A percentile compares a stretch with the other conserved stretches of the same genome.
phyloP scores from a whole-genome alignment of 768 basidiomycete species.

The Russula earlei region DNA sequence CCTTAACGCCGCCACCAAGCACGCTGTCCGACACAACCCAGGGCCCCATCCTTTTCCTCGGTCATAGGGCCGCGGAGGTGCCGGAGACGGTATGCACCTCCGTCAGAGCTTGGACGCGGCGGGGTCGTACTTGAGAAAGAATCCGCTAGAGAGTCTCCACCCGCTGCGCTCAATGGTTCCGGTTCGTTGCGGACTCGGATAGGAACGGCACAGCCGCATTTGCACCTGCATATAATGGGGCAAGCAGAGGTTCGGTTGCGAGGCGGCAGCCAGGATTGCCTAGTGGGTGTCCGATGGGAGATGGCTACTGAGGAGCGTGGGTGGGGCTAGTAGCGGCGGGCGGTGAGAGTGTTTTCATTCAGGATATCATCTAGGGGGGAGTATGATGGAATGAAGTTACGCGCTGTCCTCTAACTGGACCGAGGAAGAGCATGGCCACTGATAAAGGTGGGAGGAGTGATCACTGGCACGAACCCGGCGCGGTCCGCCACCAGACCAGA shows the following conservation, averaged over 20 bases:
- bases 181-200: slow-evolving; percentile 68
- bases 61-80: slow-evolving; percentile 65
- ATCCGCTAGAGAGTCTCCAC: slow-evolving; percentile 74
- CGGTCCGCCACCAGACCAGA: too few relatives aligned
- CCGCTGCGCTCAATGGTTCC: slow-evolving; percentile 56
- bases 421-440: too few relatives aligned
- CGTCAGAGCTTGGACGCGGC: slow-evolving; percentile 39
- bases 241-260: slow-evolving; percentile 62
- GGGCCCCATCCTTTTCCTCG: slow-evolving; percentile 47
- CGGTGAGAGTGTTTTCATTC: too few relatives aligned
- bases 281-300: too few relatives aligned
- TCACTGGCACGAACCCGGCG: too few relatives aligned
- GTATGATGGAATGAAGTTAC: too few relatives aligned
- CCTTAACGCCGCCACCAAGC: slow-evolving; percentile 55
- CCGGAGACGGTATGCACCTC: slow-evolving; percentile 58
- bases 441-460: too few relatives aligned
- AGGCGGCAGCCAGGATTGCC: too few relatives aligned
- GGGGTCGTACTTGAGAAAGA: slow-evolving; percentile 41
- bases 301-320: too few relatives aligned
- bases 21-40: slow-evolving; percentile 61
- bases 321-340: too few relatives aligned
- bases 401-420: too few relatives aligned
- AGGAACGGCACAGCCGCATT: slow-evolving; percentile 39
- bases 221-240: slow-evolving; percentile 17
- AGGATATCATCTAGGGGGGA: too few relatives aligned